phyloP scores from a whole-genome alignment of 495 filamentous ascomycete species.

The Cercophora scortea region DNA sequence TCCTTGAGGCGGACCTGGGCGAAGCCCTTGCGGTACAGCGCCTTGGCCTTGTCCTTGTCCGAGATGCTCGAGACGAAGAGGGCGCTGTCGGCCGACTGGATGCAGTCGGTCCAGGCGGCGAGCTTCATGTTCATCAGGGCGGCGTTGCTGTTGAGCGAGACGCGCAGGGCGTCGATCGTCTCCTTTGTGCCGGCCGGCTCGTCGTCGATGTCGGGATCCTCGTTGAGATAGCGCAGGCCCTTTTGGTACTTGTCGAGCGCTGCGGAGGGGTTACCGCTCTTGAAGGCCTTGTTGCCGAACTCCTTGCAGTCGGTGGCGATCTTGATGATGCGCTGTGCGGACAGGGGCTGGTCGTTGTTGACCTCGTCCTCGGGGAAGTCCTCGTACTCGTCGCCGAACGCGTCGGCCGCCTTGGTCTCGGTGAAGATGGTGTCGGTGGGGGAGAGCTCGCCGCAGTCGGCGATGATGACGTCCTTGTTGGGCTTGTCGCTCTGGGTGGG shows the following conservation, averaged over 20 bases:
- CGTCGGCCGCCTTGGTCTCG: constrained; percentile 58
- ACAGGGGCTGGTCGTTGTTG: constrained; percentile 41
- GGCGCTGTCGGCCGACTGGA: constrained; percentile 63
- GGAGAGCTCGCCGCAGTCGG: constrained; percentile 78
- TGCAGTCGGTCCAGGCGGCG: constrained; percentile 57
- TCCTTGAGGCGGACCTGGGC: constrained; percentile 70
- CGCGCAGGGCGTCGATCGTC: constrained; percentile 56
- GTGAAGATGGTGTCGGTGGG: constrained; percentile 57
- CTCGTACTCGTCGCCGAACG: constrained; percentile 86
- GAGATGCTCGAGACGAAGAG: constrained; percentile 56
- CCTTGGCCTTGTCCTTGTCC: constrained; percentile 82
- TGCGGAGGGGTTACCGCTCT: constrained; percentile 56
- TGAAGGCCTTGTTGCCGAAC: constrained; percentile 89
- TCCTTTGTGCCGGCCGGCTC: constrained; percentile 59
- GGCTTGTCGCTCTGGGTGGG: constrained; percentile 80
- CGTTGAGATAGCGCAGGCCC: constrained; percentile 87
- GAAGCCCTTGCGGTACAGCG: constrained; percentile 70
- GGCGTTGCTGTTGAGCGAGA: constrained; percentile 34
- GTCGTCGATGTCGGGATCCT: constrained; percentile 67
- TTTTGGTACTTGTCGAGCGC: constrained; percentile 96
- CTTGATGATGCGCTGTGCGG: constrained; percentile 58
- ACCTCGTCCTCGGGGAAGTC: constrained; percentile 84
- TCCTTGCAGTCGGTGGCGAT: constrained; percentile 87
- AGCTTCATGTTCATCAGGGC: constrained; percentile 67
- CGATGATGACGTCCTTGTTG: constrained; percentile 58